phyloP scores from a whole-genome alignment of 2,329 filamentous ascomycete species.

The Aspergillus sp. region DNA sequence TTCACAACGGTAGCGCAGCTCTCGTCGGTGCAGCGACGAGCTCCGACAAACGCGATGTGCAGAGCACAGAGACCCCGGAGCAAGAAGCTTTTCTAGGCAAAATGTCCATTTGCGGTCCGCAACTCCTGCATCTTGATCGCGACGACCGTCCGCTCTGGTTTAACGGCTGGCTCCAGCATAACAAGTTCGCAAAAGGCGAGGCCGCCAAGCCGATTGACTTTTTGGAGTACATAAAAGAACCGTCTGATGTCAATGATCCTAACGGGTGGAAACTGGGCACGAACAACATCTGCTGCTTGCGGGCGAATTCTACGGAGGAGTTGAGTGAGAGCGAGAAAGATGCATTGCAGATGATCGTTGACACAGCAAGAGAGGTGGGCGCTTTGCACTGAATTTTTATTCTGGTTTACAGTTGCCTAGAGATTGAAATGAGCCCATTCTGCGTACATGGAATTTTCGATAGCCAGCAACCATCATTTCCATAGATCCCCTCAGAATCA shows the following conservation, averaged over 20 bases:
- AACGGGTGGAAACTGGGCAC: conserved; percentile 7
- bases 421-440: no score
- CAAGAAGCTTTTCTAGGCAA: conserved; percentile 13
- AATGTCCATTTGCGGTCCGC: conserved; percentile 43
- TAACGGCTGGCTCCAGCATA: conserved; percentile 44
- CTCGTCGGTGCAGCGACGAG: conserved; percentile 8
- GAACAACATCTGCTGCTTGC: conserved; percentile 11
- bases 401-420: no score
- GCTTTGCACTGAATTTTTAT: neutral
- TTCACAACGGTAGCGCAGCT: conserved; percentile 38
- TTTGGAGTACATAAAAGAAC: conserved; percentile 17
- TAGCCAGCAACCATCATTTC: no score
- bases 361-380: neutral
- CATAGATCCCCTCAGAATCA: no score
- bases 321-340: conserved; percentile 3
- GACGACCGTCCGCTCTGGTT: conserved; percentile 46
- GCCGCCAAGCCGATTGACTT: conserved; percentile 36
- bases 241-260: neutral
- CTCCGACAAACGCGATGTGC: neutral
- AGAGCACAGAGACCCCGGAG: neutral
- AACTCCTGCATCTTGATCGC: conserved; percentile 45
- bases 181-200: conserved; percentile 40
- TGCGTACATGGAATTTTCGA: no score
- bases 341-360: conserved; percentile 4
- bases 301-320: neutral